Conservation (phyloP, 2,329 filamentous ascomycete species). For the Aphanoascus verrucosus region DNA sequence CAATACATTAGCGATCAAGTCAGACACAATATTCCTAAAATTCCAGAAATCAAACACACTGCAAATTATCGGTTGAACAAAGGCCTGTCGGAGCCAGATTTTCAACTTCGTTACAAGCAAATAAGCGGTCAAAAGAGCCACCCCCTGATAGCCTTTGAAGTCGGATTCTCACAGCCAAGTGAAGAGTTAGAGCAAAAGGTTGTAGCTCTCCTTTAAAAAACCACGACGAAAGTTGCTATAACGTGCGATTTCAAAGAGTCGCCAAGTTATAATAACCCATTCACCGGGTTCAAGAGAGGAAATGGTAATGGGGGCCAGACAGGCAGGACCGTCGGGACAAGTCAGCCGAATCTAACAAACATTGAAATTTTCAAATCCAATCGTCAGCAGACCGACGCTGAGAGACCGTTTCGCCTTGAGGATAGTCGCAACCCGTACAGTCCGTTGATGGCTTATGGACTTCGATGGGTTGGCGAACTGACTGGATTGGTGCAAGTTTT, state of each 20-base stretch:
- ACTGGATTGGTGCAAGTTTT: constrained; percentile 5
- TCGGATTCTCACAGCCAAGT: constrained; percentile 7
- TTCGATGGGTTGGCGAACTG: constrained; percentile 3
- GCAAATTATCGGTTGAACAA: neutral
- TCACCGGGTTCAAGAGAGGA: neutral
- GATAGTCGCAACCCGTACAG: neutral
- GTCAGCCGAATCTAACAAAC: neutral
- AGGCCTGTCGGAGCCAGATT: neutral
- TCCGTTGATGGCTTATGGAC: neutral
- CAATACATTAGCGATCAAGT: neutral
- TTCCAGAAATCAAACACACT: neutral
- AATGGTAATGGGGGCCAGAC: neutral
- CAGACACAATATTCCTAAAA: neutral
- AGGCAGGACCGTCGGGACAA: neutral
- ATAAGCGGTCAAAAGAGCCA: neutral
- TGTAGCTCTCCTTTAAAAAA: neutral
- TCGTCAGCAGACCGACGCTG: neutral
- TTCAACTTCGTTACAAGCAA: neutral
- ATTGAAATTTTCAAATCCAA: neutral
- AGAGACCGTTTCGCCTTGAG: neutral
- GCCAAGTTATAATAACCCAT: constrained; percentile 4
- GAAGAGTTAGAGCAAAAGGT: constrained; percentile 1
- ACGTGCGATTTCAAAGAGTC: constrained; percentile 4
- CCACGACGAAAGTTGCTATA: neutral
- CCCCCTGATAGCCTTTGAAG: neutral